These are phyloP conservation scores for Heliamphora pulchella DNA, from an alignment of 179 eudicot genomes.

Conservation along the genomic window DNA sequence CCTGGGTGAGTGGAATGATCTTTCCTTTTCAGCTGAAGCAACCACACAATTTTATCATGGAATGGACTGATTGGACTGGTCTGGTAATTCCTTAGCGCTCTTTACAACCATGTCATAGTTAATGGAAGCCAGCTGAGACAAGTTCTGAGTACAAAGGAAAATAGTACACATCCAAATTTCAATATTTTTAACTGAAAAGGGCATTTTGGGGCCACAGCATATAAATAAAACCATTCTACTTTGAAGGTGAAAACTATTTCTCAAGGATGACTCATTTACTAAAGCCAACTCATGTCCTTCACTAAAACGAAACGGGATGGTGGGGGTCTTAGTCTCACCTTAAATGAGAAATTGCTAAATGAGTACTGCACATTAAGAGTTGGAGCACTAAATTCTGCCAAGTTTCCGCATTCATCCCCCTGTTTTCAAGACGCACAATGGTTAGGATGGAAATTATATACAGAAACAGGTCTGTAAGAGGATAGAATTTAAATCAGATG, in stretches of 20 bases:
- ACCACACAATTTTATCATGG: constrained; percentile 26
- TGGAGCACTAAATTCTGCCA: constrained; percentile 67
- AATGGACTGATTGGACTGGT: constrained; percentile 34
- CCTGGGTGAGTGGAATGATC: neutral
- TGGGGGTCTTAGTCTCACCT: constrained; percentile 43
- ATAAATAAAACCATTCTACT: neutral
- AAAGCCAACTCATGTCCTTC: neutral
- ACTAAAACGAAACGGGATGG: neutral
- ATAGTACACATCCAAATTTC: neutral
- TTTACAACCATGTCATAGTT: constrained; percentile 78
- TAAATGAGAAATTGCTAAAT: constrained; percentile 94
- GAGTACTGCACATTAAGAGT: constrained; percentile 57
- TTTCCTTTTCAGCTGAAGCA: constrained; percentile 15
- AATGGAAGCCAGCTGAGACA: constrained; percentile 92
- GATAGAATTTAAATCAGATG: neutral
- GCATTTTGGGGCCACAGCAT: neutral
- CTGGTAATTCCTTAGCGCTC: constrained; percentile 53
- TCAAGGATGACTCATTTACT: neutral
- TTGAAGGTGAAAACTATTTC: neutral
- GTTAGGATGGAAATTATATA: constrained; percentile 10
- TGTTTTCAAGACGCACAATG: constrained; percentile 28
- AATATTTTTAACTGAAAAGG: neutral
- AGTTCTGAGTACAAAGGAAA: constrained; percentile 45
- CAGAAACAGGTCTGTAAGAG: neutral
- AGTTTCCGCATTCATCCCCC: constrained; percentile 85